Percentiles rank a stretch among this genome's conserved stretches.
Conservation (phyloP, 164 flowering plant species). For the Amborella trichopoda region DNA sequence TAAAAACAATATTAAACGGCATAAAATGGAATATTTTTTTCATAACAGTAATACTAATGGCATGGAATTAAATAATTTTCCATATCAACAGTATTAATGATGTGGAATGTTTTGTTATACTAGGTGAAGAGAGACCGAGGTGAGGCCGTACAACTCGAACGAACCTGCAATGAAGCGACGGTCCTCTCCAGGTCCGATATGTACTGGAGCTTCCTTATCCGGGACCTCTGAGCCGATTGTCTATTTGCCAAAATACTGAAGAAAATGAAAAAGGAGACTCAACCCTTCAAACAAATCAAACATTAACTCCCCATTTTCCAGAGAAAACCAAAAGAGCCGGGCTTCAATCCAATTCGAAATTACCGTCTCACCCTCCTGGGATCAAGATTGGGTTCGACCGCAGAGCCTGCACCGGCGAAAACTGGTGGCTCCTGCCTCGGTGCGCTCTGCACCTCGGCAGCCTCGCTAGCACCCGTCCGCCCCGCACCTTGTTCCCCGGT, state of each 20-base stretch:
- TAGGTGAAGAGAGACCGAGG: too few relatives aligned
- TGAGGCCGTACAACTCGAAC: too few relatives aligned
- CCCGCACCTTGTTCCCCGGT: not conserved
- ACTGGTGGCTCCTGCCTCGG: slow-evolving; percentile 13
- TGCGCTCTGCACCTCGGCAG: slow-evolving; percentile 40
- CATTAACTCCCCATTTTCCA: not conserved
- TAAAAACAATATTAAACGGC: too few relatives aligned
- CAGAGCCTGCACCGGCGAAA: slow-evolving; percentile 12
- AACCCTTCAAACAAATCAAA: not conserved
- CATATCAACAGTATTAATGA: too few relatives aligned
- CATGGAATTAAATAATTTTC: too few relatives aligned
- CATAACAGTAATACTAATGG: too few relatives aligned
- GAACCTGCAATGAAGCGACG: slow-evolving; percentile 63
- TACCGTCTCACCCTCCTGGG: slow-evolving; percentile 86
- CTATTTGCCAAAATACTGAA: slow-evolving; percentile 74
- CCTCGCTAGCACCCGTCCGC: slow-evolving; percentile 5
- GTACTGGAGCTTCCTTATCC: slow-evolving; percentile 78
- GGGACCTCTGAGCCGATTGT: slow-evolving; percentile 83
- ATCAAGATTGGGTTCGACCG: slow-evolving; percentile 21
- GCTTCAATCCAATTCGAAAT: too few relatives aligned
- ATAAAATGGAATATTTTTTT: too few relatives aligned
- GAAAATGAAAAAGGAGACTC: not conserved
- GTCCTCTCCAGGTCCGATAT: slow-evolving; percentile 79
- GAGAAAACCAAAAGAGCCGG: not conserved
- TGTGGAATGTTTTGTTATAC: too few relatives aligned